Conservation (phyloP, 495 filamentous ascomycete genomes). For the Rostrohypoxylon terebratum region DNA sequence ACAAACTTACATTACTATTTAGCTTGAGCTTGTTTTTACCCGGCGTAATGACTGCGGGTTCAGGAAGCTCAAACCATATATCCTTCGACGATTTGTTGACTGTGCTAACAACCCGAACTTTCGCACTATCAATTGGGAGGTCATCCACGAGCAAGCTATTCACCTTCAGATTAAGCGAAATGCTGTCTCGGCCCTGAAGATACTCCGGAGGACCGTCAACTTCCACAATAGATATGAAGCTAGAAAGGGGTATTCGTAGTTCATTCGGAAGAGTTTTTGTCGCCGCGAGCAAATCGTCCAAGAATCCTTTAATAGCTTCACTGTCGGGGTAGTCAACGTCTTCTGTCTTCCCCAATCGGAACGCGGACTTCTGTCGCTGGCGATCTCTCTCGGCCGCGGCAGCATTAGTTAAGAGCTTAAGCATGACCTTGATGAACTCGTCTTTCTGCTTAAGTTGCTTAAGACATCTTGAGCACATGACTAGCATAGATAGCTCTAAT, state of each 20-base stretch:
- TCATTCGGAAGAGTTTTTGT: conserved; percentile 73
- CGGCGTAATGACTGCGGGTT: conserved; percentile 59
- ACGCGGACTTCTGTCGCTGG: conserved; percentile 53
- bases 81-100: conserved; percentile 65
- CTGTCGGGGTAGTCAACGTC: conserved; percentile 64
- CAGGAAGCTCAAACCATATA: conserved; percentile 70
- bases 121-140: conserved; percentile 73
- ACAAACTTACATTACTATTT: conserved; percentile 60
- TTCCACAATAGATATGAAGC: conserved; percentile 77
- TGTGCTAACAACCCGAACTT: conserved; percentile 69
- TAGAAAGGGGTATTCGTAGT: conserved; percentile 71
- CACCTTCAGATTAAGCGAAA: conserved; percentile 76
- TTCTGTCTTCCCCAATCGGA: conserved; percentile 42
- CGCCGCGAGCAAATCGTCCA: conserved; percentile 73
- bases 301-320: conserved; percentile 68
- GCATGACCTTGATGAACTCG: conserved; percentile 80
- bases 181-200: conserved; percentile 78
- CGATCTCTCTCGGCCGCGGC: conserved; percentile 67
- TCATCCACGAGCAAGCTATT: conserved; percentile 78
- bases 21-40: conserved; percentile 67
- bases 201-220: conserved; percentile 78
- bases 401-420: conserved; percentile 81
- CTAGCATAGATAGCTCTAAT: conserved; percentile 83
- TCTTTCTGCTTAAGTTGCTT: conserved; percentile 79
- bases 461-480: conserved; percentile 87